Conservation (phyloP, 1,284 basidiomycete species). For the Apiotrichum mycotoxinovorans region DNA sequence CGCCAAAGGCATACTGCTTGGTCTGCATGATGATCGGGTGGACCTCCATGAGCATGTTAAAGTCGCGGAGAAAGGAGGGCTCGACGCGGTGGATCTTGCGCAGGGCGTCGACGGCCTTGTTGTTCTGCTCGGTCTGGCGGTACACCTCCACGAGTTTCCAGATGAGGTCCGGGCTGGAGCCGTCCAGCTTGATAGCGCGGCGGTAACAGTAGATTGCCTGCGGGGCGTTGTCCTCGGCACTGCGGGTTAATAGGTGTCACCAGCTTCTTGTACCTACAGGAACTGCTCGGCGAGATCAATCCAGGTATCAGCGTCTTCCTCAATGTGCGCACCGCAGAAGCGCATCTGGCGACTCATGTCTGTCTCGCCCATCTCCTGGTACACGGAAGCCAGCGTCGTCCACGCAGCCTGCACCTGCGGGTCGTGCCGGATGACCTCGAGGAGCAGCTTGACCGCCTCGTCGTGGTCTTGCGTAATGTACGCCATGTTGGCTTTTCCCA, state of each 20-base stretch:
- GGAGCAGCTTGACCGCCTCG: slow-evolving; percentile 73
- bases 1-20: slow-evolving; percentile 62
- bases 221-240: slow-evolving; percentile 66
- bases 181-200: slow-evolving; percentile 75
- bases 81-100: slow-evolving; percentile 60
- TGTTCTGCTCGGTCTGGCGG: slow-evolving; percentile 67
- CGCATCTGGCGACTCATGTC: slow-evolving; percentile 75
- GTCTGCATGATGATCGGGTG: slow-evolving; percentile 72
- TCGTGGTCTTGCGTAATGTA: slow-evolving; percentile 67
- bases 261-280: slow-evolving; percentile 54
- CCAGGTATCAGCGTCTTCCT: slow-evolving; percentile 83
- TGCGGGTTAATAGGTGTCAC: slow-evolving; percentile 36
- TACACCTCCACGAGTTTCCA: slow-evolving; percentile 87
- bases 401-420: slow-evolving; percentile 79
- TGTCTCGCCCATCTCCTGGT: slow-evolving; percentile 64
- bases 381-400: slow-evolving; percentile 78
- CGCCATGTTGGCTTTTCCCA: slow-evolving; percentile 83
- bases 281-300: slow-evolving; percentile 71
- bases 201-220: slow-evolving; percentile 90
- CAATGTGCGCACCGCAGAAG: slow-evolving; percentile 86
- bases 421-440: slow-evolving; percentile 90
- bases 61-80: slow-evolving; percentile 72
- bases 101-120: slow-evolving; percentile 72
- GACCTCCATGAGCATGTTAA: slow-evolving; percentile 73
- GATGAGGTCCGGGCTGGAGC: slow-evolving; percentile 74